Evolutionary conservation across 345 rosid species (phyloP).

Genomic region (Eucalyptus lansdowneana): DNA sequence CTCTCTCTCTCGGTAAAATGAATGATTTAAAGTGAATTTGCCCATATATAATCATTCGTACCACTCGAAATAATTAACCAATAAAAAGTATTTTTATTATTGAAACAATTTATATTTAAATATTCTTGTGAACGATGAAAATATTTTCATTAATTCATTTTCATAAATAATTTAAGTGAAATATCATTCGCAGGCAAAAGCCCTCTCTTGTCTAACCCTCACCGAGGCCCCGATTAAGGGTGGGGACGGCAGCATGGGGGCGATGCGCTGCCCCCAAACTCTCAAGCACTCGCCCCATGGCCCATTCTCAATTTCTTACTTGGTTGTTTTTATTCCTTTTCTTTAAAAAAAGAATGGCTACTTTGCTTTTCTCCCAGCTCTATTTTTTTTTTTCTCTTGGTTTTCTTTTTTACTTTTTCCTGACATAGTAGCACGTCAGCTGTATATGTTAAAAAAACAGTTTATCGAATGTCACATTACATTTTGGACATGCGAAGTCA

Average conservation of each 20-base stretch:
- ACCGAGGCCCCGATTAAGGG: neutral
- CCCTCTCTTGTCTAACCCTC: neutral
- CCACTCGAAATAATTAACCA: no score
- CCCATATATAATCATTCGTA: no score
- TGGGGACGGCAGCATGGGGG: neutral
- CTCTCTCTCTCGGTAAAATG: no score
- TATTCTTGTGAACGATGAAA: accelerated
- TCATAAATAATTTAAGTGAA: neutral
- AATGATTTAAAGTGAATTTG: no score
- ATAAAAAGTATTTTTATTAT: no score
- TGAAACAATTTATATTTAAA: neutral
- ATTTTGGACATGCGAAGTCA: neutral
- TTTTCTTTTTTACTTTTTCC: neutral
- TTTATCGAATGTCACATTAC: neutral
- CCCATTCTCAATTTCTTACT: no score
- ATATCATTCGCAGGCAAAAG: neutral
- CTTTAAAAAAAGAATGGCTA: no score
- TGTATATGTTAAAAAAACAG: accelerated
- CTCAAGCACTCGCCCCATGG: no score
- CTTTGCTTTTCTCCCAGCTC: no score
- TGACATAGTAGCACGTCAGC: neutral
- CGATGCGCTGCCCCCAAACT: no score
- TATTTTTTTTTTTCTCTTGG: accelerated
- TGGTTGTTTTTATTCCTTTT: no score
- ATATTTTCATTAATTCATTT: neutral